Evolutionary conservation across 2,329 filamentous ascomycete genomes (phyloP), one percentile per base, ranked within the genome.

Genomic region (Rutstroemia sp.): DNA sequence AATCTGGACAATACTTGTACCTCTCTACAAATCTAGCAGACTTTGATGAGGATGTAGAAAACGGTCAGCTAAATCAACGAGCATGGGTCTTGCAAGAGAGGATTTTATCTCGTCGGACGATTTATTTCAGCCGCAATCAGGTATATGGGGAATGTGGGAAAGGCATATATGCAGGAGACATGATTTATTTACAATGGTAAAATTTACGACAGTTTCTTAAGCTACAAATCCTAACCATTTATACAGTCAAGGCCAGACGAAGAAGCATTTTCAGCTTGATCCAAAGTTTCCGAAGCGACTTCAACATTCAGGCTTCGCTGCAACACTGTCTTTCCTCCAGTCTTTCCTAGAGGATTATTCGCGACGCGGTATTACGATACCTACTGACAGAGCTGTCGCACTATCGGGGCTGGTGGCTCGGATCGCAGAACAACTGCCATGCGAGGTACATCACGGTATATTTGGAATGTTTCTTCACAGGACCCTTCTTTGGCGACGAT

Each of bases 31-130:
- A 21, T 47, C 9, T 47, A 21, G 45, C 71, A 48, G 58, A 73
- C 57, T 73, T 73, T 56, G 42, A 61, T 4, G 9, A 25, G 19
- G 57, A 75, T 16, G 71, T 74, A 0, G 60, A 68, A 1, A 52
- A 69, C 0, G 60, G 67, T 1, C 12, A 58, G 1, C 58, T 76
- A 2, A 72, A 68, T 52, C 60, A 56, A n/a, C 63, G 73, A 5
- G 72, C 68, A 0, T 75, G 73, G 73, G 72, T 74, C 0, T 46
- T 73, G 8, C 73, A 75, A 56, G 73, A 75, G 52, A 62, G 67
- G 9, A 65, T 65, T 0, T 60, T 75, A 4, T 67, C 72, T 0
- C 65, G 69, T 5, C 64, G 73, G 9, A 70, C 68, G 0, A 68
- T 75, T n/a, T 70, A 69, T 48, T 75, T 73, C 54, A 67, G 70